Evolutionary conservation across 2,329 filamentous ascomycete species (phyloP).

Genomic region (Corynespora cassiicola): DNA sequence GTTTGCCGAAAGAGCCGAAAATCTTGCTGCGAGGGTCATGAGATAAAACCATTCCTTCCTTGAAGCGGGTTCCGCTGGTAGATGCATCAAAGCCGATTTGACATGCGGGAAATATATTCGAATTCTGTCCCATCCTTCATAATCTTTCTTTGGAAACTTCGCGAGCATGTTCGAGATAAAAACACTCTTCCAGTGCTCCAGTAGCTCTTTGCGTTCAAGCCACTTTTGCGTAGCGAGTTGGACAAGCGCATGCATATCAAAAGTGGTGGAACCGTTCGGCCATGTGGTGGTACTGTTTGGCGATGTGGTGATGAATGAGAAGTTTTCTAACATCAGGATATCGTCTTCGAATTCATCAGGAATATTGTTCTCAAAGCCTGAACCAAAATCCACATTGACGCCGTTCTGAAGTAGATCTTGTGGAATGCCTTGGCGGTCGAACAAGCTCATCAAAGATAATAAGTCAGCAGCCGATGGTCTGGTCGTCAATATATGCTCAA

Average conservation of each 20-base stretch:
- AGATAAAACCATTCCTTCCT: too few species aligned
- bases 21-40: too few species aligned
- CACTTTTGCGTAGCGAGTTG: conserved; percentile 23
- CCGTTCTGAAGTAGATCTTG: conserved; percentile 3
- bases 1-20: too few species aligned
- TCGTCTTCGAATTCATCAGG: conserved; percentile 8
- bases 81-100: conserved; percentile 7
- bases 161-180: conserved; percentile 1
- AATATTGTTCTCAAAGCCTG: too few species aligned
- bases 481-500: conserved; percentile 39
- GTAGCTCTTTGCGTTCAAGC: conserved; percentile 14
- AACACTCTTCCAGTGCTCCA: conserved; percentile 6
- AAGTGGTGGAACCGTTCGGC: conserved; percentile 43
- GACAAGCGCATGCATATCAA: conserved; percentile 27
- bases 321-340: too few species aligned
- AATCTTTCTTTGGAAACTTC: conserved; percentile 6
- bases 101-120: conserved; percentile 38
- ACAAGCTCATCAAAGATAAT: conserved; percentile 21
- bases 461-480: conserved; percentile 17
- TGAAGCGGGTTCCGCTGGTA: too few species aligned
- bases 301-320: too few species aligned
- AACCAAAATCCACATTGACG: neutral
- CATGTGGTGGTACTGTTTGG: conserved; percentile 46
- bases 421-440: conserved; percentile 19
- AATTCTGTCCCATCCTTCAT: conserved; percentile 30